Evolutionary conservation across 2,329 filamentous ascomycete species (phyloP).

Genomic region (Pseudogymnoascus pannorum): DNA sequence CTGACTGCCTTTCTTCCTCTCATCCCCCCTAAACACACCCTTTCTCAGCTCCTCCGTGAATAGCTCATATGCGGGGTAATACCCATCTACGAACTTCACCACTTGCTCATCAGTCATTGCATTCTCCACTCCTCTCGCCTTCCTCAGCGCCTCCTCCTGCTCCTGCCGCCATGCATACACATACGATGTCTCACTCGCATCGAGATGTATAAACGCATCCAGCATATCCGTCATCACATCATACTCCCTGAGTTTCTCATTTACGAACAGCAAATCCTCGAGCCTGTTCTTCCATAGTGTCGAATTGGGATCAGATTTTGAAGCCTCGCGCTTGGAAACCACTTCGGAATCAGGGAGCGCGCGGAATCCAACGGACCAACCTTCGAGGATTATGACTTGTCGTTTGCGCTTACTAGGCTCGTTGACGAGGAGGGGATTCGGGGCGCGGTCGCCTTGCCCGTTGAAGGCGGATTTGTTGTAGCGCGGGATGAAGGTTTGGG

Average conservation of each 20-base stretch:
- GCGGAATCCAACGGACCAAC: conserved; percentile 66
- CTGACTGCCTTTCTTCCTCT: conserved; percentile 31
- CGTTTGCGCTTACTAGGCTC: conserved; percentile 21
- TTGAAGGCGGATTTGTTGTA: conserved; percentile 61
- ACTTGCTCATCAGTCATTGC: conserved; percentile 64
- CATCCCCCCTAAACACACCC: conserved; percentile 36
- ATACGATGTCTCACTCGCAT: conserved; percentile 53
- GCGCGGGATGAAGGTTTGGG: conserved; percentile 46
- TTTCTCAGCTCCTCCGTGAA: conserved; percentile 41
- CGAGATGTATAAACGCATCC: conserved; percentile 57
- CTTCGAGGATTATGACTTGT: conserved; percentile 59
- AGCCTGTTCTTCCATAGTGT: conserved; percentile 48
- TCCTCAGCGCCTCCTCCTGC: conserved; percentile 53
- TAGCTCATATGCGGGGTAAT: conserved; percentile 48
- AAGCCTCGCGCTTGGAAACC: conserved; percentile 36
- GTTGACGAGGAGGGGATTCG: conserved; percentile 45
- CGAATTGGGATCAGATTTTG: conserved; percentile 16
- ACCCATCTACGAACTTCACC: conserved; percentile 56
- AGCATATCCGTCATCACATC: conserved; percentile 51
- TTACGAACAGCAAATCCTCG: conserved; percentile 49
- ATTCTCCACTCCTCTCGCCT: conserved; percentile 40
- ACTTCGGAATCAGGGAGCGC: conserved; percentile 42
- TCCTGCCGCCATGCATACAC: conserved; percentile 63
- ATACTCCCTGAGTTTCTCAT: conserved; percentile 50
- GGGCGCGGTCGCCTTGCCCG: conserved; percentile 56